Conservation (phyloP, 169 alveolate species). For the Plasmodium relictum region DNA sequence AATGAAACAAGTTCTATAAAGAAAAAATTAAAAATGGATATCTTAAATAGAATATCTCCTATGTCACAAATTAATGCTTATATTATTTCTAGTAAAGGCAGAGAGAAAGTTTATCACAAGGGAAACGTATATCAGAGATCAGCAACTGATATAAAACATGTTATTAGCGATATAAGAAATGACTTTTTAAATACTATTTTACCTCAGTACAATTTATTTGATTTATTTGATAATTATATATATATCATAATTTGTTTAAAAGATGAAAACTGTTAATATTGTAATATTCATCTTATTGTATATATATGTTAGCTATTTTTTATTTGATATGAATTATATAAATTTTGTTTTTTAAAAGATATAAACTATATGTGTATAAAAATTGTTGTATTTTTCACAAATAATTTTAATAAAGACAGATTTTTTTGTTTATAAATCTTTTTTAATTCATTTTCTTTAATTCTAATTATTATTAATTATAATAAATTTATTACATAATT, state of each 20-base stretch:
- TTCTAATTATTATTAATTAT: too few relatives aligned
- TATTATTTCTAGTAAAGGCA: slow-evolving; percentile 42
- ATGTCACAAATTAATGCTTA: slow-evolving; percentile 72
- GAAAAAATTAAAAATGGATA: slow-evolving; percentile 71
- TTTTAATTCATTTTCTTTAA: too few relatives aligned
- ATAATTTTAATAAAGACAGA: too few relatives aligned
- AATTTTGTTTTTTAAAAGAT: too few relatives aligned
- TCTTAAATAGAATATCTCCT: slow-evolving; percentile 54
- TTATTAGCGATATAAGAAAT: slow-evolving; percentile 60
- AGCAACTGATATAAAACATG: slow-evolving; percentile 59
- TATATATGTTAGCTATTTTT: too few relatives aligned
- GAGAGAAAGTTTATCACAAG: slow-evolving; percentile 71
- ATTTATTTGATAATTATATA: slow-evolving; percentile 44
- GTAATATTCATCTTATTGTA: too few relatives aligned
- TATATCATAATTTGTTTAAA: slow-evolving; percentile 60
- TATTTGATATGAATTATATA: too few relatives aligned
- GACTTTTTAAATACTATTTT: slow-evolving; percentile 52
- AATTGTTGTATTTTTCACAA: too few relatives aligned
- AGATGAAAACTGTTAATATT: slow-evolving; percentile 42
- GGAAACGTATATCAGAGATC: slow-evolving; percentile 69
- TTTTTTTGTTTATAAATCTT: too few relatives aligned
- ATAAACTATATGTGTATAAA: too few relatives aligned
- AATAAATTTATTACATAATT: too few relatives aligned
- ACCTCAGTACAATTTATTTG: slow-evolving; percentile 66
- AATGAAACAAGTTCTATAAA: slow-evolving; percentile 61